Base-by-base conservation (phyloP, 2,329 filamentous ascomycete species). In the Cladophialophora carrionii region DNA sequence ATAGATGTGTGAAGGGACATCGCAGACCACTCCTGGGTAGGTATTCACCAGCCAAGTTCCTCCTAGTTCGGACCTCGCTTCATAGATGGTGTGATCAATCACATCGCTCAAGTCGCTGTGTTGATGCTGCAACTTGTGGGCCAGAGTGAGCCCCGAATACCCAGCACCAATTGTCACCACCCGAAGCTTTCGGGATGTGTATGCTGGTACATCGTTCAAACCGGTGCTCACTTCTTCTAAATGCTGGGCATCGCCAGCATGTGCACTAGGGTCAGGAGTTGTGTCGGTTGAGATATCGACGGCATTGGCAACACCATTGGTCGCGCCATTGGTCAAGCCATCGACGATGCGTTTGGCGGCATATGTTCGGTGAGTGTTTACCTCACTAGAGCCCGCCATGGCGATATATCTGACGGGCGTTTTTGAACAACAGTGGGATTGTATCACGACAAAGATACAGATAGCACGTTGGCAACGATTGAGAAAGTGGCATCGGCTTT, bases 1-100 rank as follows among this genome's bases (percentile, higher is more conserved):
- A 71, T 91, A 91, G 20, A 88, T 87, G 73, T 90, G 87, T 0
- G 87, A 84, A 0, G 88, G 87, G 12, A 91, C 85, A 73, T 90
- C 88, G 69, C 88, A 91, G 48, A 57, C 46, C 7, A 68, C 77
- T 3, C 79, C 79, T 0, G 78, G 78, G 63, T 79, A 80, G 1
- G 71, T 71, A 56, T 80, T 81, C 49, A 78, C 78, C 4, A 78
- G 70, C 76, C 75, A 77, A 0, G 79, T 80, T 7, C 79, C 79
- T 9, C 78, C 79, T 20, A 81, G 65, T 17, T 76, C 74, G 10
- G 57, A 56, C 54, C 76, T 73, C 66, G 76, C 76, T 70, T 82
- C 80, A 59, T 79, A 82, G 60, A 82, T 78, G 0, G 75, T 73
- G 53, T 78, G 72, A 6, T 76, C 74, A 31, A 79, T 72, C 22